Evolutionary conservation across 1,284 basidiomycete species (phyloP), one percentile per base, ranked within the genome.

Genomic region (Volvariella surrecta): DNA sequence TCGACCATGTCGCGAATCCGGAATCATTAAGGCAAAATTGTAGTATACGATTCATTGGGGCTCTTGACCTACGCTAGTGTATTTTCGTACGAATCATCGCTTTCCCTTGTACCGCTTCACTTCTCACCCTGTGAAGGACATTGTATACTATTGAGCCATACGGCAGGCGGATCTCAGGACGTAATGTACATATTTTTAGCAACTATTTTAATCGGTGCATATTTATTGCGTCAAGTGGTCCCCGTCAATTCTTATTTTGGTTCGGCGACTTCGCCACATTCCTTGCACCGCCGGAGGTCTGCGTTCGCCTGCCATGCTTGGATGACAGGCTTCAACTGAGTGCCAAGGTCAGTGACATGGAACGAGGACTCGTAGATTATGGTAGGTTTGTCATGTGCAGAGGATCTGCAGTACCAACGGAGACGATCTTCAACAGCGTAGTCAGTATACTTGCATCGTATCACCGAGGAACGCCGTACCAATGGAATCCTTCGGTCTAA

Each of bases 321-420:
- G 49, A 99, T 97, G 44, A 94, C 71, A 0, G 92, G 89, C 67
- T 96, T 96, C 49, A 98, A 73, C 66, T 98, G 93, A 3, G 87
- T 88, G 37, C 93, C 94, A 28, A 99, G 76, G 59, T 98, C 90
- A 0, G 83, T 86, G 54, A 89, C 89, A 59, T 94, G 87, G 63
- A 98, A 93, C 1, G 75, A 67, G 45, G 89, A 89, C 61, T 96
- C 86, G 50, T 86, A 77, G 56, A 99, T 89, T 50, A 93, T 70
- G 2, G 85, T 87, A 0, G 94, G 91, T 40, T 72, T 67, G 17
- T 65, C 53, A 58, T 94, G 88, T 7, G 68, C 69, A 0, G 64
- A 55, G 21, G 82, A 79, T 20, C 76, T 80, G 64, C 95, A 98
- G 62, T 96, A 98, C 95, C 95, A 98, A 35, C 90, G 79, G 45